Conservation (phyloP, 495 filamentous ascomycete genomes). For the Chaetomidium leptoderma region DNA sequence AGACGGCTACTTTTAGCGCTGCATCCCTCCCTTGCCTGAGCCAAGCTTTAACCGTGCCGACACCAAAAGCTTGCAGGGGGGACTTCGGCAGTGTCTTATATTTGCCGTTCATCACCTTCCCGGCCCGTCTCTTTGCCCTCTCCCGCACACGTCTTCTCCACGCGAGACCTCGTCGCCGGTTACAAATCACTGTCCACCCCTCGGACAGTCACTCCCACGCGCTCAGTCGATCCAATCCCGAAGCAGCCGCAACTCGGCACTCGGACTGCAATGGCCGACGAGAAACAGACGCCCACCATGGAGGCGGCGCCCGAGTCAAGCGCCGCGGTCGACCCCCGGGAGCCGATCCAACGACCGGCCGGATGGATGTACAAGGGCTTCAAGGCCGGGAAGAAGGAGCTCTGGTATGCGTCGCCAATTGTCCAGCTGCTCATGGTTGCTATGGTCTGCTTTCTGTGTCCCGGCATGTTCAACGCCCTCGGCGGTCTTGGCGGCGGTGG, state of each 20-base stretch:
- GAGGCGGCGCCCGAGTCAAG: conserved; percentile 14
- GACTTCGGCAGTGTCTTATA: not conserved
- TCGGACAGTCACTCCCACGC: not conserved
- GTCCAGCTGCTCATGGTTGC: conserved; percentile 70
- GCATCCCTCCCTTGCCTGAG: conserved; percentile 2
- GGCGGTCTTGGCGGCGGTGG: conserved; percentile 72
- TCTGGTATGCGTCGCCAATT: conserved; percentile 74
- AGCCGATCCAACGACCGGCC: conserved; percentile 30
- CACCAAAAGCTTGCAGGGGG: not conserved
- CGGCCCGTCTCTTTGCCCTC: not conserved
- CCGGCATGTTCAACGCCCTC: conserved; percentile 80
- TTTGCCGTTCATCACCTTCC: not conserved
- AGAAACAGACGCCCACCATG: conserved; percentile 2
- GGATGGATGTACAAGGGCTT: conserved; percentile 69
- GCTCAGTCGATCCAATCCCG: not conserved
- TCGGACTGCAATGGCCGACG: conserved; percentile 17
- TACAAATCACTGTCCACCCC: not conserved
- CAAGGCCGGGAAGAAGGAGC: conserved; percentile 49
- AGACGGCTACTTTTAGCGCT: not conserved
- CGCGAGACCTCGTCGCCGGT: not conserved
- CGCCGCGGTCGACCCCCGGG: not conserved
- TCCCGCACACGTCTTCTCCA: not conserved
- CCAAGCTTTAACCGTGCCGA: conserved; percentile 11
- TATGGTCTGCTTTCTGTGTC: conserved; percentile 85
- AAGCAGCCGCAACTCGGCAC: not conserved